Evolutionary conservation across 176 grass and related monocot genomes (phyloP).

Genomic region (Aegilops sharonensis): DNA sequence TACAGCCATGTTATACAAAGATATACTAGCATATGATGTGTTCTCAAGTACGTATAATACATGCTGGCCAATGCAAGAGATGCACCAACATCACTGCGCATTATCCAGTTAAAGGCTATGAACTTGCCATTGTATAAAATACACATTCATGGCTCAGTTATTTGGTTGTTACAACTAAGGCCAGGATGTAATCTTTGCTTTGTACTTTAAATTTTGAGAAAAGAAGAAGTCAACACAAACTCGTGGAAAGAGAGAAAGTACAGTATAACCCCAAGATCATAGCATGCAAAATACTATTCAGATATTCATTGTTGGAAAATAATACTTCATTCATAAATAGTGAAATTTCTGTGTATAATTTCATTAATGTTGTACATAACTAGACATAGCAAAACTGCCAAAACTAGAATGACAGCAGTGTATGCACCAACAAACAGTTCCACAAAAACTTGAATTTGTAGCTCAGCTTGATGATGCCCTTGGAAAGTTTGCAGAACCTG

Average conservation of each 20-base stretch:
- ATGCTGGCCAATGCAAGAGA: conserved; percentile 4
- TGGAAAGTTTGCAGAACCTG: conserved; percentile 33
- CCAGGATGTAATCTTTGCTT: background rate
- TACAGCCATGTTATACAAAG: background rate
- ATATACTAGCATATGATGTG: conserved; percentile 11
- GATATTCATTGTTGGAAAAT: conserved; percentile 15
- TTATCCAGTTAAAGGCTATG: conserved; percentile 2
- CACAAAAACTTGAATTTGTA: conserved; percentile 27
- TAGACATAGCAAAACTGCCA: conserved; percentile 24
- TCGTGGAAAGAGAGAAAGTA: background rate
- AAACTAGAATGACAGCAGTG: conserved; percentile 15
- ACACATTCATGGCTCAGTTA: background rate
- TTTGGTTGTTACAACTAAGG: background rate
- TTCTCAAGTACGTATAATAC: background rate
- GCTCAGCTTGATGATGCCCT: background rate
- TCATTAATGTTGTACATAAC: conserved; percentile 26
- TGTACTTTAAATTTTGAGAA: background rate
- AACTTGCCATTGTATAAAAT: conserved; percentile 1
- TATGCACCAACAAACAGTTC: conserved; percentile 4
- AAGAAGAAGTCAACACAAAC: background rate
- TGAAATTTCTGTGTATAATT: conserved; percentile 1
- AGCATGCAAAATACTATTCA: conserved; percentile 4
- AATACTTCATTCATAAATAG: conserved; percentile 23
- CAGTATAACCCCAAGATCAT: conserved; percentile 7
- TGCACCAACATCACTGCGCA: background rate